Evolutionary conservation across 1,139 yeast genomes (phyloP), one percentile per base, ranked within the genome.

Genomic region (Debaryomycetaceae sp.): DNA sequence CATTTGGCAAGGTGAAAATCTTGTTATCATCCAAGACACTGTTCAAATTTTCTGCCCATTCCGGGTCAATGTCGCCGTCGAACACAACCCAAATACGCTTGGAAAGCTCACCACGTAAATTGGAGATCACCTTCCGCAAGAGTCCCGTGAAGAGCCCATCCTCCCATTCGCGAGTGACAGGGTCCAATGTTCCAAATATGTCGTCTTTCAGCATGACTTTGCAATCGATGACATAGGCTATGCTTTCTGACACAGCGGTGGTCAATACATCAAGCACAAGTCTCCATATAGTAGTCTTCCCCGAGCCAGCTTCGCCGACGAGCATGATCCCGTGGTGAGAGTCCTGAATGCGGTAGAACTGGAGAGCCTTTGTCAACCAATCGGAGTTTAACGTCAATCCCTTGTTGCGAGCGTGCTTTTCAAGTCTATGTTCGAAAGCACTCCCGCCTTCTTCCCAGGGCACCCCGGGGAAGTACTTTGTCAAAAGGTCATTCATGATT

Each of bases 21-120:
- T 73, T 78, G 51, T 88, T 91, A 45, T 91, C 97, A 56, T 91
- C 98, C 19, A 91, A 64, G 9, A 88, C 93, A 61, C 95, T 82
- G 54, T 91, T 91, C 42, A 91, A 61, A 38, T 83, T 83, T 46
- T 91, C 98, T 2, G 88, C 88, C 95, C 96, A 91, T 32, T 75
- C 78, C 0, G 98, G 97, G 49, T 91, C 97, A 25, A 91, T 75
- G 44, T 86, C 96, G 27, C 97, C 95, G 56, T 89, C 96, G 51
- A 91, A 84, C 0, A 89, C 70, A 38, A 91, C 71, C 95, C 96
- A 88, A 13, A 78, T 70, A 2, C 70, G 57, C 37, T 72, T 77
- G 3, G 57, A 46, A 15, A 56, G 51, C 42, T 80, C 86, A 2
- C 85, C 86, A 27, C 83, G 58, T 8, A 73, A 46, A 42, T 79